phyloP scores from a whole-genome alignment of 179 eudicot genomes.

The Spergularia azorica region DNA sequence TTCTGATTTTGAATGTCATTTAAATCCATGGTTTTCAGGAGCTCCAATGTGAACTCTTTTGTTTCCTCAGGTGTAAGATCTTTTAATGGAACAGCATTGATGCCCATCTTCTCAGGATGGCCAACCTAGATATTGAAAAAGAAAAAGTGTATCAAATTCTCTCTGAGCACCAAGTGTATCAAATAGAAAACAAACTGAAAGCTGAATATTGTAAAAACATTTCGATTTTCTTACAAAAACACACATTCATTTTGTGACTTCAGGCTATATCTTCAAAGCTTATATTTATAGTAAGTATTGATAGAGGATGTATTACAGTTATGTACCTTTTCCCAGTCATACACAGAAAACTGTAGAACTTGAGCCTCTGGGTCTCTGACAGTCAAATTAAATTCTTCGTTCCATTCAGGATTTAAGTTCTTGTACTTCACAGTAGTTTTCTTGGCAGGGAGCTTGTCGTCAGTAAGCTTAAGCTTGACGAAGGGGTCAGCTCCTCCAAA shows the following conservation, averaged over 20 bases:
- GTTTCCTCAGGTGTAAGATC: constrained; percentile 74
- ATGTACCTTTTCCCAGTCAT: constrained; percentile 92
- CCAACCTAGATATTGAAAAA: constrained; percentile 54
- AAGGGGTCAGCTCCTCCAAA: constrained; percentile 85
- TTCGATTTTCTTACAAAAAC: no score
- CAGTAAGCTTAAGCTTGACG: constrained; percentile 73
- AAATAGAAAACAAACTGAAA: background rate
- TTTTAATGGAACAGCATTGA: constrained; percentile 66
- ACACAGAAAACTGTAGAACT: constrained; percentile 56
- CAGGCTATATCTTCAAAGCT: background rate
- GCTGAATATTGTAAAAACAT: no score
- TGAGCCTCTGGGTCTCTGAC: constrained; percentile 83
- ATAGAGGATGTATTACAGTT: background rate
- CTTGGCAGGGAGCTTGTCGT: constrained; percentile 79
- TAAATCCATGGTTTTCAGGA: constrained; percentile 62
- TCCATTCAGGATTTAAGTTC: constrained; percentile 96
- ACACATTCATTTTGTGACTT: background rate
- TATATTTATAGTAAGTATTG: background rate
- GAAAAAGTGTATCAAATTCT: background rate
- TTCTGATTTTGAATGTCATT: constrained; percentile 71
- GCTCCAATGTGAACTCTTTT: constrained; percentile 53
- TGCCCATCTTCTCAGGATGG: constrained; percentile 83
- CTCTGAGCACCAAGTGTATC: background rate
- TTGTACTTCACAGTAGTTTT: constrained; percentile 76
- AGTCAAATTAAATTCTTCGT: constrained; percentile 70